Conservation (phyloP, 2,329 filamentous ascomycete genomes). For the Claviceps sp. region DNA sequence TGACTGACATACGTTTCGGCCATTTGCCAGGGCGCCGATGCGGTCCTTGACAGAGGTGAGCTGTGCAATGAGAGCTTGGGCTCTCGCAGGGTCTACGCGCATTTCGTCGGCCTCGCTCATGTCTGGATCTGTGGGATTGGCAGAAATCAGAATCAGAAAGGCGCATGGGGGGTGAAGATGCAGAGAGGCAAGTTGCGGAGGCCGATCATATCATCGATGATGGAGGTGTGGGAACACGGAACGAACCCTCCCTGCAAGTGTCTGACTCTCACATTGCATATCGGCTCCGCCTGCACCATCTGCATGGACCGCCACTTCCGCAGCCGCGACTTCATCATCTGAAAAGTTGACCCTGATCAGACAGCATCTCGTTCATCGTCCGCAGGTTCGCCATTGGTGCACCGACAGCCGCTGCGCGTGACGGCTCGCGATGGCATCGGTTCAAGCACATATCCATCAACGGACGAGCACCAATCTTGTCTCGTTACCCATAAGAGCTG, state of each 20-base stretch:
- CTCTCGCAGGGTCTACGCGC: conserved; percentile 49
- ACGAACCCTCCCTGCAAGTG: too few species aligned
- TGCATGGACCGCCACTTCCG: too few species aligned
- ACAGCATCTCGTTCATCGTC: too few species aligned
- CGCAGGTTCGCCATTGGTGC: background rate
- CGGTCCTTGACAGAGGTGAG: conserved; percentile 46
- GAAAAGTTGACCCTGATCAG: too few species aligned
- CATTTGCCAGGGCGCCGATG: conserved; percentile 38
- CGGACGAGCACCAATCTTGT: conserved; percentile 33
- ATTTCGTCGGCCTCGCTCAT: conserved; percentile 39
- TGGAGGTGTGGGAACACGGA: too few species aligned
- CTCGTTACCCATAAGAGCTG: conserved; percentile 19
- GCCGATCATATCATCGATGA: too few species aligned
- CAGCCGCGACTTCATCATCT: too few species aligned
- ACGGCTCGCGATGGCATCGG: conserved; percentile 15
- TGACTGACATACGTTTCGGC: conserved; percentile 35
- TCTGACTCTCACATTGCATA: too few species aligned
- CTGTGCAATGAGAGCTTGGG: conserved; percentile 48
- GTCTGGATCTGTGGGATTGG: conserved; percentile 2
- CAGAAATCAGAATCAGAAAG: background rate
- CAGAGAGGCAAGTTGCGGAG: background rate
- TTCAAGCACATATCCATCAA: conserved; percentile 23
- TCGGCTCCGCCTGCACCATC: too few species aligned
- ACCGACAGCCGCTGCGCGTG: background rate
- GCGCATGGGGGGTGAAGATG: background rate